These are phyloP conservation scores for Raffaelea albimanens DNA, from an alignment of 2,329 filamentous ascomycete species.

Conservation along the genomic window DNA sequence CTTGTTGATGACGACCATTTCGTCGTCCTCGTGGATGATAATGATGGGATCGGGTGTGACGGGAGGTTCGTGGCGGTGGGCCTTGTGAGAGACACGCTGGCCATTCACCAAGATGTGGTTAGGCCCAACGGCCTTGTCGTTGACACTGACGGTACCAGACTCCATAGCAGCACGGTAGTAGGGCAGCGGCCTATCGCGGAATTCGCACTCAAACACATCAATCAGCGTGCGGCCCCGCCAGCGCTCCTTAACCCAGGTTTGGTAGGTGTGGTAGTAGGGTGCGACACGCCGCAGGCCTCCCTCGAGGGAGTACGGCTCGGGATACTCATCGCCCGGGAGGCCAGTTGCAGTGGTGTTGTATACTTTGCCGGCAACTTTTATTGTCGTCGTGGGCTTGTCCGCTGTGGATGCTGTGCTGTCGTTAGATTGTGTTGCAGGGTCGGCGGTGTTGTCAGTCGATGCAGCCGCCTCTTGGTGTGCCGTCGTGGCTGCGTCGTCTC, in stretches of 20 bases:
- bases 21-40: conserved; percentile 82
- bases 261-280: conserved; percentile 90
- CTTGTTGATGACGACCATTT: conserved; percentile 95
- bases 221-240: conserved; percentile 77
- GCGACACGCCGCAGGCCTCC: conserved; percentile 72
- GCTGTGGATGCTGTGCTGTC: too few species aligned
- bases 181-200: conserved; percentile 73
- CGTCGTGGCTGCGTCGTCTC: conserved; percentile 8
- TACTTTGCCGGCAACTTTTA: too few species aligned
- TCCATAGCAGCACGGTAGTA: conserved; percentile 87
- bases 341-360: too few species aligned
- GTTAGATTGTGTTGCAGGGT: too few species aligned
- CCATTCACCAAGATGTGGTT: conserved; percentile 75
- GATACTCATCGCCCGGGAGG: conserved; percentile 25
- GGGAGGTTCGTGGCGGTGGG: conserved; percentile 92
- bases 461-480: conserved; percentile 3
- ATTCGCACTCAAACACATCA: conserved; percentile 86
- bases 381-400: background rate
- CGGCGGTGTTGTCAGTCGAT: too few species aligned
- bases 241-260: conserved; percentile 87
- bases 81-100: conserved; percentile 82
- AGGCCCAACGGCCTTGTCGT: conserved; percentile 60
- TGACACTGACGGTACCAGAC: conserved; percentile 67
- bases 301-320: conserved; percentile 71
- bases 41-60: conserved; percentile 72